phyloP scores from a whole-genome alignment of 495 filamentous ascomycete genomes.

The Penicillium turbatum region DNA sequence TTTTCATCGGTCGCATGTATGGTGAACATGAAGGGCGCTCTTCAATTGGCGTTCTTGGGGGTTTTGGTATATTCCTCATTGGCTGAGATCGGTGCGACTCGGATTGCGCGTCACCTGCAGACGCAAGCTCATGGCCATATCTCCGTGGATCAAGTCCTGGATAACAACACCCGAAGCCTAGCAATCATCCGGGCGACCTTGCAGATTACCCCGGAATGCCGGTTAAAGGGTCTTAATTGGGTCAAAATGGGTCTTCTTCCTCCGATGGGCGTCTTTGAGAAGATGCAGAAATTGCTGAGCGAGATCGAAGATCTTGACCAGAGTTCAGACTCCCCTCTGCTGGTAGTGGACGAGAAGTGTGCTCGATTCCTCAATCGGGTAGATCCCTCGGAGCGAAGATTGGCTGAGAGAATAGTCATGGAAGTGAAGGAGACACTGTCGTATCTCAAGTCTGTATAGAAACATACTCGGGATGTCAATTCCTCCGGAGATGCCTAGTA shows the following conservation, averaged over 20 bases:
- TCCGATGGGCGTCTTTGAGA: conserved; percentile 13
- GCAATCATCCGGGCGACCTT: conserved; percentile 25
- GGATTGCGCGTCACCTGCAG: conserved; percentile 22
- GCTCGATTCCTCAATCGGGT: not conserved
- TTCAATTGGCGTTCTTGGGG: conserved; percentile 27
- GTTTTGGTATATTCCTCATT: conserved; percentile 24
- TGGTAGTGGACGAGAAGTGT: not conserved
- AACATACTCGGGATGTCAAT: not conserved
- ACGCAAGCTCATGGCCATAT: conserved; percentile 14
- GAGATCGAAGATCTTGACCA: conserved; percentile 2
- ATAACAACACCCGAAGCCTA: conserved; percentile 21
- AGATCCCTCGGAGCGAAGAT: not conserved
- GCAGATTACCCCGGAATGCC: conserved; percentile 11
- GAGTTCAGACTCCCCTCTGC: not conserved
- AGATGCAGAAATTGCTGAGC: conserved; percentile 22
- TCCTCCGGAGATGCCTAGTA: not conserved
- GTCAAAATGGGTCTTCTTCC: conserved; percentile 23
- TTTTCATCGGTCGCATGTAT: conserved; percentile 30
- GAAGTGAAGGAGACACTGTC: not conserved
- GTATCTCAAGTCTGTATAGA: not conserved
- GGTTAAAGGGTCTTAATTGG: conserved; percentile 23
- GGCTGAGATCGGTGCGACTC: conserved; percentile 26
- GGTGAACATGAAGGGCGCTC: conserved; percentile 29
- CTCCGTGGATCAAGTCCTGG: not conserved
- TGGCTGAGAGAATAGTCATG: conserved; percentile 1